Percentiles rank a stretch among this genome's conserved stretches.
These are phyloP conservation scores for Pichia paraexigua DNA, from an alignment of 805 yeast genomes.

Conservation along the genomic window DNA sequence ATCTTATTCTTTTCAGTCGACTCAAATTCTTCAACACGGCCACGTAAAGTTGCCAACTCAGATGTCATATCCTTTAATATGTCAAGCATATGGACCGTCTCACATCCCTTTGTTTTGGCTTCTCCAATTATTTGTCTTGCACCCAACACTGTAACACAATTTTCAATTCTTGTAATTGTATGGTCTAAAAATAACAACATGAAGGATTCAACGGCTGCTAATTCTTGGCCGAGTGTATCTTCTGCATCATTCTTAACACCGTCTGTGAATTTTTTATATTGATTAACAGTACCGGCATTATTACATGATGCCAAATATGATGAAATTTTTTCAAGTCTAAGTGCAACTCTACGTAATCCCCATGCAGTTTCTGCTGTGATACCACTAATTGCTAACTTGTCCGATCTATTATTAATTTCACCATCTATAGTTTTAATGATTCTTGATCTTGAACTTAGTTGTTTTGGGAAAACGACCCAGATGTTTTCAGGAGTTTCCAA, in stretches of 20 bases:
- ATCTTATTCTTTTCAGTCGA: background rate
- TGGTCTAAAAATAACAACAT: constrained; percentile 52
- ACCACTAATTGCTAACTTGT: constrained; percentile 23
- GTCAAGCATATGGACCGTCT: constrained; percentile 4
- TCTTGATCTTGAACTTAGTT: constrained; percentile 52
- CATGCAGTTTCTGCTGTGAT: constrained; percentile 23
- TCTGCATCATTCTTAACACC: constrained; percentile 15
- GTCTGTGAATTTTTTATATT: constrained; percentile 10
- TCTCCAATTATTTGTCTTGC: constrained; percentile 25
- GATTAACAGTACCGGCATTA: constrained; percentile 30
- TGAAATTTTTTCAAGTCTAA: constrained; percentile 52
- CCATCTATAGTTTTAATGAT: constrained; percentile 27
- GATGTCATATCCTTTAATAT: constrained; percentile 4
- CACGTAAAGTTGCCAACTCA: constrained; percentile 5
- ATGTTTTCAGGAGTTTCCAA: constrained; percentile 87
- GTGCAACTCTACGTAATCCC: constrained; percentile 43
- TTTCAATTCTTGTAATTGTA: constrained; percentile 61
- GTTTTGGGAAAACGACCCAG: constrained; percentile 67
- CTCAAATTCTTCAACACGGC: background rate
- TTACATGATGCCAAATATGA: constrained; percentile 32
- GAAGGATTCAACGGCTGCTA: constrained; percentile 31
- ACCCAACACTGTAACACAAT: constrained; percentile 39
- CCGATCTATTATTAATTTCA: constrained; percentile 22
- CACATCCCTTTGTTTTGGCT: background rate
- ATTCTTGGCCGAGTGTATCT: constrained; percentile 6